Evolutionary conservation across 805 yeast genomes (phyloP).

Genomic region (Yamadazyma phyllophila): DNA sequence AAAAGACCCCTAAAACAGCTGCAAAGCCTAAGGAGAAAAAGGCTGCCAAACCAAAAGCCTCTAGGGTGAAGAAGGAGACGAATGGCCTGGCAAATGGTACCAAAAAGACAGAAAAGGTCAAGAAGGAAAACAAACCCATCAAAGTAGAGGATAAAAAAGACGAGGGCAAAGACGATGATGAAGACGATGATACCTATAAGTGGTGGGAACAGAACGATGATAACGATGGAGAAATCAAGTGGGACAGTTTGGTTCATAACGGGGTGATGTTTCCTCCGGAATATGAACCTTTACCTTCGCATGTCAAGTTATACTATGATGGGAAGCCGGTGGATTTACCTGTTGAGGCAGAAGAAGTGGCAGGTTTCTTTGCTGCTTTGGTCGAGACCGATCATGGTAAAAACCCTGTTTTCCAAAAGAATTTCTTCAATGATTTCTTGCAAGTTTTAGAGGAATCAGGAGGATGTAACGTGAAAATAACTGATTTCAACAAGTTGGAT

Average conservation of each 20-base stretch:
- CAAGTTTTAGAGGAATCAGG: conserved; percentile 68
- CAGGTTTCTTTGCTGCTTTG: conserved; percentile 91
- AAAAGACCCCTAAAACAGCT: conserved; percentile 1
- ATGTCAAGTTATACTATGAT: conserved; percentile 72
- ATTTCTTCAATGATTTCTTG: conserved; percentile 79
- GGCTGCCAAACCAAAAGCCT: neutral
- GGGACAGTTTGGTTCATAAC: conserved; percentile 83
- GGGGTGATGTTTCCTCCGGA: conserved; percentile 95
- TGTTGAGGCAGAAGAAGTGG: conserved; percentile 88
- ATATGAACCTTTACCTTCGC: conserved; percentile 79
- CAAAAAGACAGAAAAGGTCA: conserved; percentile 2
- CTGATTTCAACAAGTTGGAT: conserved; percentile 71
- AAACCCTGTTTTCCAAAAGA: conserved; percentile 81
- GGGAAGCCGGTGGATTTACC: conserved; percentile 76
- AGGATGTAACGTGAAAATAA: conserved; percentile 49
- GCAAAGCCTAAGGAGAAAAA: neutral
- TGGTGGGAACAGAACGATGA: conserved; percentile 77
- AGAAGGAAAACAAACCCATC: conserved; percentile 6
- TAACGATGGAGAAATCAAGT: conserved; percentile 70
- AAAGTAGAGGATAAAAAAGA: neutral
- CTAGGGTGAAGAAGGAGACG: neutral
- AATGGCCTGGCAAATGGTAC: neutral
- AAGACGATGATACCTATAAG: conserved; percentile 45
- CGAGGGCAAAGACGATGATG: conserved; percentile 23
- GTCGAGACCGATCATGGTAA: conserved; percentile 84